Base-by-base conservation (phyloP, 2,329 filamentous ascomycete genomes). In the Orbilia quercus region DNA sequence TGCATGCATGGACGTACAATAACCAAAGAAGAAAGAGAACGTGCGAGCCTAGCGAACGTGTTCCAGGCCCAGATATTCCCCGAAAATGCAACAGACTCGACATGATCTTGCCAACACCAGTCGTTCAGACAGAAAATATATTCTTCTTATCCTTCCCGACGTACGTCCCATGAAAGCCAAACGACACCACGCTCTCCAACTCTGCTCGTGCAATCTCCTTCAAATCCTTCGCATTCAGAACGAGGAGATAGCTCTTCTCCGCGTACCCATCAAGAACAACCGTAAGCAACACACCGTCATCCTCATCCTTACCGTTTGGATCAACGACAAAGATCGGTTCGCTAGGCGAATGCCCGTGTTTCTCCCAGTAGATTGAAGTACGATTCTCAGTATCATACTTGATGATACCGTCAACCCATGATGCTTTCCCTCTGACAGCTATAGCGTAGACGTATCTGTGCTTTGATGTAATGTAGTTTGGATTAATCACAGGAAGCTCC, bases 401-500 rank as follows among this genome's bases (percentile, higher is more conserved):
- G 75, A 84, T 83, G 25, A 91, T 82, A 0, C 83, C 84, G 76
- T 91, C 89, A 51, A 88, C 80, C 40, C 90, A 82, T 0, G 86
- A 86, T 40, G 85, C 87, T 45, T 84, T 82, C 1, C 88, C 87
- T 5, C 85, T 84, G 73, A 84, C 85, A 1, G 84, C 77, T 14
- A 86, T 78, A 50, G 84, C 83, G 78, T 90, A 91, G 11, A 87
- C 83, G 78, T 86, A 91, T 65, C 87, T 85, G 77, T 88, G 84
- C 2, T 80, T 82, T 36, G 80, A 83, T 2, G 84, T 85, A 0
- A 82, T 79, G 75, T 83, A 87, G 0, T 75, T 66, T 0, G 86
- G 85, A 79, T 91, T 90, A 77, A 91, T 88, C 5, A 84, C 87
- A 0, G 89, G 89, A 5, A 91, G 81, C 71, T 91, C 89, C 73